Evolutionary conservation across 805 yeast species (phyloP).

Genomic region (Ogataea sp.): DNA sequence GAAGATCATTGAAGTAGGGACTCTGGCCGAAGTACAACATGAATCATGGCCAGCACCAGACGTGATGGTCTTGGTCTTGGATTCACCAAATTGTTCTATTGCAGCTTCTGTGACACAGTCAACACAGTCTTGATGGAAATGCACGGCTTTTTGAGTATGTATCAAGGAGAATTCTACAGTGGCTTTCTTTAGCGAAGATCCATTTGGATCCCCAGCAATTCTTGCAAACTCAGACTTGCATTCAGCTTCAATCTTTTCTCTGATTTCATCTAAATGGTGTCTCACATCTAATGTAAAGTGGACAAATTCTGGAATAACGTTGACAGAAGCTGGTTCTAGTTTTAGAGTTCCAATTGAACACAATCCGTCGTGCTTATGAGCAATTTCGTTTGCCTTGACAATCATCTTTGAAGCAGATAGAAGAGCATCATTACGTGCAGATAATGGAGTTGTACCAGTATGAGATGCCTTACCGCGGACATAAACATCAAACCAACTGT

Average conservation of each 20-base stretch:
- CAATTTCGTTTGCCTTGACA: conserved; percentile 46
- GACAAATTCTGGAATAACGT: conserved; percentile 59
- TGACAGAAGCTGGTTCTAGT: conserved; percentile 52
- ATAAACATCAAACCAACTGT: conserved; percentile 50
- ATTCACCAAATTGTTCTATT: conserved; percentile 36
- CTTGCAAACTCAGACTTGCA: conserved; percentile 28
- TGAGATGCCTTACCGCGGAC: conserved; percentile 61
- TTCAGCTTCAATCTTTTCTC: conserved; percentile 29
- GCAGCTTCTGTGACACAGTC: conserved; percentile 47
- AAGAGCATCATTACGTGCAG: conserved; percentile 52
- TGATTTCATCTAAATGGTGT: conserved; percentile 38
- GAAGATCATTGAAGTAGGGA: conserved; percentile 70
- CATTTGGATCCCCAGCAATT: conserved; percentile 25
- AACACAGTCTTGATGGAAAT: conserved; percentile 45
- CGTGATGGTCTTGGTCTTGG: conserved; percentile 35
- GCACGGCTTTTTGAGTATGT: conserved; percentile 46
- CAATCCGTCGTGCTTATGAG: conserved; percentile 42
- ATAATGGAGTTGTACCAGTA: conserved; percentile 67
- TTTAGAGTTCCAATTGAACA: conserved; percentile 52
- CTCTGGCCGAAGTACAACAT: conserved; percentile 43
- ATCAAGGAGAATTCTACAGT: conserved; percentile 34
- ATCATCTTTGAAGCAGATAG: conserved; percentile 52
- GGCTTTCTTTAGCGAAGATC: conserved; percentile 21
- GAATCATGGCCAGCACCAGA: conserved; percentile 77
- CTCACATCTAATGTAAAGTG: conserved; percentile 55